phyloP scores from a whole-genome alignment of 495 filamentous ascomycete species.

The Oidiodendron maius region DNA sequence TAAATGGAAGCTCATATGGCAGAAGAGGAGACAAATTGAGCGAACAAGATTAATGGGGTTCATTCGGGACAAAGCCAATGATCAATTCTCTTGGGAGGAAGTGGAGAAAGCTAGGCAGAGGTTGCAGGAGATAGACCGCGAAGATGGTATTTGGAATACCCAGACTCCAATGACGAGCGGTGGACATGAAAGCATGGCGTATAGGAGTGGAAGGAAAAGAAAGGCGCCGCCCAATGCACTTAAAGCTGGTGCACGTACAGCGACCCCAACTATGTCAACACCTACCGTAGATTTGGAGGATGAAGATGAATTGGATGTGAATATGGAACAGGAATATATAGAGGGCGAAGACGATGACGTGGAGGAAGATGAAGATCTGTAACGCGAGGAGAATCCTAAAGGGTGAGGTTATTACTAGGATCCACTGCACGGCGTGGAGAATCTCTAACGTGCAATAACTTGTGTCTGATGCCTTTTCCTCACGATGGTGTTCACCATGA shows the following conservation, averaged over 20 bases:
- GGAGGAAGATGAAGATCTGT: neutral
- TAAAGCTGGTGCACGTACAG: neutral
- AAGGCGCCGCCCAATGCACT: neutral
- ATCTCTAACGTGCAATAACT: no score
- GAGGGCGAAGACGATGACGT: neutral
- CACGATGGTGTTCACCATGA: no score
- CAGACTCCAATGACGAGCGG: neutral
- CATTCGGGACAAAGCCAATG: neutral
- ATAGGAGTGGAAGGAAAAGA: neutral
- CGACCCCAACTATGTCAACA: neutral
- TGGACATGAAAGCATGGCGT: neutral
- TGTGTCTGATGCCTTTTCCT: no score
- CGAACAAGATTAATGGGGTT: neutral
- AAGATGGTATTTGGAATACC: neutral
- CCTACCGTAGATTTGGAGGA: constrained; percentile 6
- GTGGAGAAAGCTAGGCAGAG: neutral
- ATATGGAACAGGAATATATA: constrained; percentile 1
- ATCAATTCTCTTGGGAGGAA: neutral
- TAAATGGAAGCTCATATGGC: constrained; percentile 2
- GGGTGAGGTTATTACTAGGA: no score
- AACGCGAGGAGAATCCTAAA: no score
- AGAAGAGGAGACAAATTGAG: constrained; percentile 8
- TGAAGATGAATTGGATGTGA: constrained; percentile 1
- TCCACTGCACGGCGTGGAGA: no score
- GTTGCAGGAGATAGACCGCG: constrained; percentile 10